These are phyloP conservation scores for Trichocladium antarcticum DNA, from an alignment of 495 filamentous ascomycete genomes.

Conservation along the genomic window DNA sequence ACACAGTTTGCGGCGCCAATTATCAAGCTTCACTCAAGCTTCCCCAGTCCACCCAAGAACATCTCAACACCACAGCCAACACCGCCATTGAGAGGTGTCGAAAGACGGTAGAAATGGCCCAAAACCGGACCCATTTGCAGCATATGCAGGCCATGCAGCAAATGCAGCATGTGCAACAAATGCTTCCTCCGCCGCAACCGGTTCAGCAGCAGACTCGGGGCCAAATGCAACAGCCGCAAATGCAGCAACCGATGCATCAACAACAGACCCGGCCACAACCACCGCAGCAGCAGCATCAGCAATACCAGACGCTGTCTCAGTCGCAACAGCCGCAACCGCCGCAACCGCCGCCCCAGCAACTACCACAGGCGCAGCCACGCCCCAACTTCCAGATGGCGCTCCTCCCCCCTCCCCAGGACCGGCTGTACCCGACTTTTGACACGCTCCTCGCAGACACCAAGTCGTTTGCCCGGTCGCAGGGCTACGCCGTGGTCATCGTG, in stretches of 20 bases:
- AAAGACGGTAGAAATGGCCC: background rate
- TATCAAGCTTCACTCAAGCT: background rate
- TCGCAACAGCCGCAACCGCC: slow-evolving; percentile 6
- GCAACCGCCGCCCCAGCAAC: slow-evolving; percentile 7
- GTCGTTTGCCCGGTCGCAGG: slow-evolving; percentile 24
- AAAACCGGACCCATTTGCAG: background rate
- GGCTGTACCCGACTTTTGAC: slow-evolving; percentile 24
- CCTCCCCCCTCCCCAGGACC: slow-evolving; percentile 25
- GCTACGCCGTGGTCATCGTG: slow-evolving; percentile 26
- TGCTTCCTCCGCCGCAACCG: background rate
- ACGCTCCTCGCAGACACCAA: slow-evolving; percentile 21
- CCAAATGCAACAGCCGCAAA: background rate
- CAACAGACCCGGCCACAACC: background rate
- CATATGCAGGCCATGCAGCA: background rate
- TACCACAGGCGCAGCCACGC: slow-evolving; percentile 6
- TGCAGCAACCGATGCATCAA: slow-evolving; percentile 2
- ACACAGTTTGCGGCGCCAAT: background rate
- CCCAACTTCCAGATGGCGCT: slow-evolving; percentile 29
- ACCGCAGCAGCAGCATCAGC: slow-evolving; percentile 13
- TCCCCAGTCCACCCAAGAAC: background rate
- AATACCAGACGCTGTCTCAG: slow-evolving; percentile 2
- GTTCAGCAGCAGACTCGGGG: background rate
- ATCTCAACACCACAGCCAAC: background rate
- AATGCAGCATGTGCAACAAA: background rate
- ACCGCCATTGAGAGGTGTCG: background rate